These are phyloP conservation scores for Moesziomyces globuligerus DNA, from an alignment of 1,284 basidiomycete species.

Conservation along the genomic window DNA sequence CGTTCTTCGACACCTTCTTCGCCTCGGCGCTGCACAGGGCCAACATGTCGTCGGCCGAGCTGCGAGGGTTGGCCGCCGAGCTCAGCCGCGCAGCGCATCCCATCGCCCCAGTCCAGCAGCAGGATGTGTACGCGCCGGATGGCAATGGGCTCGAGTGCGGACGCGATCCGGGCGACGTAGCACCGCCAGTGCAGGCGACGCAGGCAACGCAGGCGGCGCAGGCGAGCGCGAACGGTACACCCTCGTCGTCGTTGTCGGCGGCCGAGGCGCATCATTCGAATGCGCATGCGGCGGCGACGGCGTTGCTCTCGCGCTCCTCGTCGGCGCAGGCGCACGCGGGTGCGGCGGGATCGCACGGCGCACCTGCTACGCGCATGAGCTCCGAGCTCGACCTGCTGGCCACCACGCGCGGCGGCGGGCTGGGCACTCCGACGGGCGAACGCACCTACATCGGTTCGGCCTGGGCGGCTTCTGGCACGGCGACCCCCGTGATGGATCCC, in stretches of 20 bases:
- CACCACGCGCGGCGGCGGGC: constrained; percentile 50
- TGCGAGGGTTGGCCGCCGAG: constrained; percentile 20
- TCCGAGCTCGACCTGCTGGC: constrained; percentile 24
- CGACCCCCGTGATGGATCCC: constrained; percentile 62
- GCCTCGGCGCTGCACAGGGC: constrained; percentile 42
- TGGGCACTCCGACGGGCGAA: constrained; percentile 61
- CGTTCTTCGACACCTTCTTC: constrained; percentile 51
- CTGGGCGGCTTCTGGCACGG: constrained; percentile 33
- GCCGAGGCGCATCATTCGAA: constrained; percentile 17
- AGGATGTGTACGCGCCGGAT: constrained; percentile 37
- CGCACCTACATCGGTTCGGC: constrained; percentile 52
- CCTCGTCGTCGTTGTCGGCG: constrained; percentile 15
- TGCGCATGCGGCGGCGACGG: constrained; percentile 29
- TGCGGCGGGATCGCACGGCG: constrained; percentile 2
- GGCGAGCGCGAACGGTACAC: neutral
- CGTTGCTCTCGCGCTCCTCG: constrained; percentile 25
- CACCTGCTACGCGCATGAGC: constrained; percentile 5
- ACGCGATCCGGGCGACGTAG: constrained; percentile 40
- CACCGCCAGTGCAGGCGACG: neutral
- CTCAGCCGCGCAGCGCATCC: constrained; percentile 22
- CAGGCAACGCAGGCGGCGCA: neutral
- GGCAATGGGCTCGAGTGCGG: constrained; percentile 51
- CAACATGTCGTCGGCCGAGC: constrained; percentile 38
- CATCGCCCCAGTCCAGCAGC: neutral
- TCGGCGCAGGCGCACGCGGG: neutral